These are phyloP conservation scores for Capsella bursapastoris DNA, from an alignment of 345 rosid species.

Conservation along the genomic window DNA sequence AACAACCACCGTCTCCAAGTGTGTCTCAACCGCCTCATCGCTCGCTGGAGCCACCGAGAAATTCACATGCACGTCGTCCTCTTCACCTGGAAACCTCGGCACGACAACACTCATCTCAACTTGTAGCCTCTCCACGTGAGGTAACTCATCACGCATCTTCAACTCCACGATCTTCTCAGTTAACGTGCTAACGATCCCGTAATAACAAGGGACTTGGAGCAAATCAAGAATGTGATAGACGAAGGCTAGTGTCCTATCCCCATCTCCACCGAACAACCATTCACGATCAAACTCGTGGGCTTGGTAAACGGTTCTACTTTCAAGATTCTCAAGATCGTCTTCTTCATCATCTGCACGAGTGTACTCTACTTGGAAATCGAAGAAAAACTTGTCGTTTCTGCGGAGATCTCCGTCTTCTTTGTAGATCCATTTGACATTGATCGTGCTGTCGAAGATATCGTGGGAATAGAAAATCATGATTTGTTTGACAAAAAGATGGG, in stretches of 20 bases:
- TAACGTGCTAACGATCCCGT: neutral
- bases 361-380: constrained; percentile 1
- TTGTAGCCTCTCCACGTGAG: neutral
- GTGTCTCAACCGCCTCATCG: constrained; percentile 1
- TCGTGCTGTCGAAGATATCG: neutral
- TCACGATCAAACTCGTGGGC: neutral
- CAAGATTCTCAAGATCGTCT: neutral
- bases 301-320: neutral
- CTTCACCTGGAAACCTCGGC: neutral
- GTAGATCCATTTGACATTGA: neutral
- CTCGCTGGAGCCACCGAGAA: neutral
- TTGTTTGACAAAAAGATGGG: neutral
- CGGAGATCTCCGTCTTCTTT: neutral
- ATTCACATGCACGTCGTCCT: neutral
- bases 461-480: neutral
- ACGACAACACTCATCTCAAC: neutral
- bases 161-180: neutral
- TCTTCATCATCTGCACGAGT: neutral
- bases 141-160: neutral
- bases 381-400: neutral
- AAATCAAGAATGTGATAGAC: constrained; percentile 1
- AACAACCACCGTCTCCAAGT: constrained; percentile 8
- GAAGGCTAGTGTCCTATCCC: neutral
- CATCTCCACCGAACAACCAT: constrained; percentile 1
- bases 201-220: neutral